These are phyloP conservation scores for Phytophthora cactorum DNA, from an alignment of 352 stramenopile species.

Conservation along the genomic window DNA sequence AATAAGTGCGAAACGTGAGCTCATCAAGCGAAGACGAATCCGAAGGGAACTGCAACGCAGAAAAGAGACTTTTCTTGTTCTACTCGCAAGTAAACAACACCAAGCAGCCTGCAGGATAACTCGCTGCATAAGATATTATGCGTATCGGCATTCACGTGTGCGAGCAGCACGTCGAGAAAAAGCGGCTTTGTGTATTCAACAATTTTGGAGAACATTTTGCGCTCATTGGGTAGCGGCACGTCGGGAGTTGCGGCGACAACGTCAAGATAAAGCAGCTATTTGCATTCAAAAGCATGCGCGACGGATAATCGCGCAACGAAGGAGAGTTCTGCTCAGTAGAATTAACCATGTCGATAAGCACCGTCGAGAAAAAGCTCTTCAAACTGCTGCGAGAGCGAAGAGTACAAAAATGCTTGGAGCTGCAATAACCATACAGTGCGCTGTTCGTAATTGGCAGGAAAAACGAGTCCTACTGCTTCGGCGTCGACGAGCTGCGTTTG, in stretches of 20 bases:
- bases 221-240: conserved; percentile 56
- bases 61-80: conserved; percentile 45
- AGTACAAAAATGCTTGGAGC: conserved; percentile 39
- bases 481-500: conserved; percentile 60
- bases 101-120: conserved; percentile 58
- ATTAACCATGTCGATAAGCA: conserved; percentile 39
- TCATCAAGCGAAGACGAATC: conserved; percentile 34
- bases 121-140: conserved; percentile 39
- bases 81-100: conserved; percentile 54
- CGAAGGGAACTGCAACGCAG: conserved; percentile 49
- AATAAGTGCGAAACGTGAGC: conserved; percentile 35
- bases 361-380: conserved; percentile 14
- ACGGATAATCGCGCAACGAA: conserved; percentile 41
- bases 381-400: conserved; percentile 10
- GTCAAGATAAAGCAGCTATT: conserved; percentile 42
- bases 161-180: conserved; percentile 10
- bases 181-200: conserved; percentile 50
- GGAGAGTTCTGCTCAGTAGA: conserved; percentile 41
- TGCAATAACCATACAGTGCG: conserved; percentile 51
- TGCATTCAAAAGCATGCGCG: conserved; percentile 52
- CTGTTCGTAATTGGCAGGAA: conserved; percentile 49
- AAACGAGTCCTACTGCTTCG: conserved; percentile 41
- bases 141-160: neutral
- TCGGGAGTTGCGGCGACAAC: conserved; percentile 43
- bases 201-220: conserved; percentile 58